Base-by-base conservation (phyloP, 2,329 filamentous ascomycete species). In the Fusarium tjaetaba region DNA sequence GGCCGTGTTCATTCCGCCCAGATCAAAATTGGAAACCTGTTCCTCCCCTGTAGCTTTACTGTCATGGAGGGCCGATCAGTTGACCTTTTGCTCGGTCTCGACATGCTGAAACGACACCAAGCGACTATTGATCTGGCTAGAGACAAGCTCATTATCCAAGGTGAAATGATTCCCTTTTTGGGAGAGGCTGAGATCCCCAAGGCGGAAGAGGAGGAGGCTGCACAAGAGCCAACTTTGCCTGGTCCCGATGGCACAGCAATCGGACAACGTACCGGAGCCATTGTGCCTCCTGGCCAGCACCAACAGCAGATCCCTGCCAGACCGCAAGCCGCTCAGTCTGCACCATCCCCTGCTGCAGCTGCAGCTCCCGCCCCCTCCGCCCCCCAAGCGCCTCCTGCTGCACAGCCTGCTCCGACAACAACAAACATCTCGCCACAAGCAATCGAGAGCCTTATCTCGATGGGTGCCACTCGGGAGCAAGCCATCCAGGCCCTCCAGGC, bases 21-120 rank as follows among this genome's bases (percentile, higher is more conserved):
- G 82, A 97, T 99, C 82, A 96, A 94, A 82, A 96, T 99, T 76
- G 96, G 96, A 60, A 90, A 89, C 46, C 89, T 96, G 71, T 95
- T 94, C 80, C 87, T 99, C 76, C 92, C 96, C 6, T 98, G 95
- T 84, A 96, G 95, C 68, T 99, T 99, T 82, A 99, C 96, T 7
- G 96, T 99, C 79, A 99, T 99, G 96, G 96, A 99, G 84, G 96
- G 96, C 73, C 99, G 98, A 83, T 91, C 94, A 59, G 96, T 99
- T 30, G 96, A 98, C 81, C 87, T 99, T 24, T 88, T 99, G 5
- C 89, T 99, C 18, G 96, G 96, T 7, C 86, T 99, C 46, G 96
- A 99, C 82, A 99, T 99, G 94, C 88, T 99, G 70, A 98, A 97
- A 85, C 91, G 96, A 43, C 95, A 98, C 83, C 96, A 97, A 83